Evolutionary conservation across 2,329 filamentous ascomycete species (phyloP).

Genomic region (Fusarium sp.): DNA sequence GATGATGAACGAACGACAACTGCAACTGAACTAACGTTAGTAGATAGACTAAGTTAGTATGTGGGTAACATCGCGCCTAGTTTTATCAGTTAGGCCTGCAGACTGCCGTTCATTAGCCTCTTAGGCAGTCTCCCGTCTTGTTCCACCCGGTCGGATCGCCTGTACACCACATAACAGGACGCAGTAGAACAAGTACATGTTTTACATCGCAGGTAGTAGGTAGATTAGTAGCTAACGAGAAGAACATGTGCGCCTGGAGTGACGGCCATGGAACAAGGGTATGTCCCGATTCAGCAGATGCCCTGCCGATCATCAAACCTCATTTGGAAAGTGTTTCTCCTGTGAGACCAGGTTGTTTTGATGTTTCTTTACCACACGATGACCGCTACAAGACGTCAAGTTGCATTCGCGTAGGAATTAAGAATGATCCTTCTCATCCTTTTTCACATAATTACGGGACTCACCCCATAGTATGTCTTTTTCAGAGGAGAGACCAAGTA

Average conservation of each 20-base stretch:
- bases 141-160: constrained; percentile 4
- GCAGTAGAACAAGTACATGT: no score
- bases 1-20: no score
- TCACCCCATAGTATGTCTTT: not conserved
- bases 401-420: constrained; percentile 16
- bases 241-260: not conserved
- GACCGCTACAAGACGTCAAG: not conserved
- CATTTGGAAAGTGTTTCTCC: constrained; percentile 7
- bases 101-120: not conserved
- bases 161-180: not conserved
- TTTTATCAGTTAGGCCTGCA: not conserved
- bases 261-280: not conserved
- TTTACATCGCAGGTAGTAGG: not conserved
- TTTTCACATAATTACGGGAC: not conserved
- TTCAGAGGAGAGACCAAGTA: not conserved
- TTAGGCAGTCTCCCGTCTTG: not conserved
- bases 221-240: not conserved
- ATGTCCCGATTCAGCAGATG: constrained; percentile 6
- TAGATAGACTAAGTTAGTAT: no score
- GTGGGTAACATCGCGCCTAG: not conserved
- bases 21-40: no score
- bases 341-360: constrained; percentile 1
- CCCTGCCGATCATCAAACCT: constrained; percentile 40
- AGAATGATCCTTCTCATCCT: not conserved
- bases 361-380: constrained; percentile 9